Evolutionary conservation across 495 filamentous ascomycete genomes (phyloP), one percentile per base, ranked within the genome.

Genomic region (Astrocystis sublimbata): DNA sequence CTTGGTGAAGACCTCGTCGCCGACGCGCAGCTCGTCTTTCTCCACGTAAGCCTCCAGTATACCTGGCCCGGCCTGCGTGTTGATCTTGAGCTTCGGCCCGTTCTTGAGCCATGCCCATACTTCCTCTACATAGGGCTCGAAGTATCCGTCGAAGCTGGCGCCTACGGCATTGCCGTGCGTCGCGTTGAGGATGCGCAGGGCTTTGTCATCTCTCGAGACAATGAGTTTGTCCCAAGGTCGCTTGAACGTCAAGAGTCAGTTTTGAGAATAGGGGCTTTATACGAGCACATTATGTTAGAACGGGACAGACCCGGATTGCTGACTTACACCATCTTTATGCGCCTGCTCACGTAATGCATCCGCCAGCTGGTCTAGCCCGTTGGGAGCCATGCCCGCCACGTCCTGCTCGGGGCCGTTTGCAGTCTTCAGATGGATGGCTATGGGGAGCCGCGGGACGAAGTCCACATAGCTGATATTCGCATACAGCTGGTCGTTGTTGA

Each of bases 401-500:
- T 80, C 75, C 65, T 90, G 83, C 3, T 78, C 80, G 1, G 61
- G 59, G 15, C 84, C 86, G 3, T 74, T 75, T 1, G 71, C 70
- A 49, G 78, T 81, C 42, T 78, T 76, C 6, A 93, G 76, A 6
- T 85, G 79, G 61, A 93, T 75, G 8, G 85, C 81, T 21, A 92
- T 82, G 2, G 90, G 89, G 10, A 92, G 68, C 52, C 82, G 81
- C 19, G 68, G 68, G 36, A 90, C 86, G 60, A 92, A 92, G 70
- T 93, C 90, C 24, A 93, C 90, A 56, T 89, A 89, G 61, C 79
- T 86, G 68, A 92, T 90, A 66, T 93, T 93, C 42, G 86, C 89
- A 70, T 89, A 93, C 7, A 93, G 79, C 77, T 92, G 87, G 30
- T 75, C 73, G 56, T 70, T 70, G 70, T 90, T 89, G 69, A 84